Evolutionary conservation across 768 basidiomycete species (phyloP).

Genomic region (Phanerochaete sordida): DNA sequence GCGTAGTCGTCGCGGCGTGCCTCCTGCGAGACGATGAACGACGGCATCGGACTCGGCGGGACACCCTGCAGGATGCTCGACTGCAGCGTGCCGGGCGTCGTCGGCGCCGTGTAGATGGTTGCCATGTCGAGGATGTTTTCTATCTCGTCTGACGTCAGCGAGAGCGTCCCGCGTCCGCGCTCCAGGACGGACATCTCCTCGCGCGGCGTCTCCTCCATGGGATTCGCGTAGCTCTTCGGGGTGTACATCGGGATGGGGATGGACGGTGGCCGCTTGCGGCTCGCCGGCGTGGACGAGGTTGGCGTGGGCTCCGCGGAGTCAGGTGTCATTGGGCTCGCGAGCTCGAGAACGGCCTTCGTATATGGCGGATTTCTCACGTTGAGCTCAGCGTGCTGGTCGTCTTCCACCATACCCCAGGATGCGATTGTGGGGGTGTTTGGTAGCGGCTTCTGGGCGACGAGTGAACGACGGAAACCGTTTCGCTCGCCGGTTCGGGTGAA

Average conservation of each 20-base stretch:
- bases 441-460: background rate
- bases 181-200: background rate
- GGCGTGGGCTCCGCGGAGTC: background rate
- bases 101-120: conserved; percentile 27
- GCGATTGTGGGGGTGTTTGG: background rate
- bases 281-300: background rate
- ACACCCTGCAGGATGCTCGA: background rate
- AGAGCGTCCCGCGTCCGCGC: conserved; percentile 13
- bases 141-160: conserved; percentile 41
- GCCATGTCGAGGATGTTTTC: conserved; percentile 55
- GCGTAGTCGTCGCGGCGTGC: background rate
- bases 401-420: background rate
- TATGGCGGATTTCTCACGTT: background rate
- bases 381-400: background rate
- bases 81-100: conserved; percentile 3
- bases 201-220: background rate
- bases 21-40: background rate
- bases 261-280: background rate
- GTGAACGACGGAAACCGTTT: background rate
- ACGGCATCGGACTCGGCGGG: background rate
- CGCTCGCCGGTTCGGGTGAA: background rate
- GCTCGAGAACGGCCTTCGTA: background rate
- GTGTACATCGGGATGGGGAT: conserved; percentile 7
- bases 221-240: background rate
- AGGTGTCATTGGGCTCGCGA: background rate